Percentiles rank a stretch among this genome's conserved stretches.
Evolutionary conservation across 768 basidiomycete genomes (phyloP).

Genomic region (Ramaria sp.): DNA sequence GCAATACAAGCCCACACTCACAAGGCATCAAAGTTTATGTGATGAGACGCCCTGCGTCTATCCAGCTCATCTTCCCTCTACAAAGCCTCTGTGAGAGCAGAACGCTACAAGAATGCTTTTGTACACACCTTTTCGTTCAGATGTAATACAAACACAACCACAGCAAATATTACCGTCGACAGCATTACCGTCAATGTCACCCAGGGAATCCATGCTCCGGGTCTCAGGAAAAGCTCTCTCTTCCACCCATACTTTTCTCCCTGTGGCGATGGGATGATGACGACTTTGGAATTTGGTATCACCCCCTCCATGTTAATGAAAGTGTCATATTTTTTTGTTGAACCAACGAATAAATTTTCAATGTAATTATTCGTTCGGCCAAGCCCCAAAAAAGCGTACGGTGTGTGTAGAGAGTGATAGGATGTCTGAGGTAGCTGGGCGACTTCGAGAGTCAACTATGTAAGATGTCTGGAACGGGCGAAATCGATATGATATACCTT

Average conservation of each 20-base stretch:
- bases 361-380: conserved; percentile 99
- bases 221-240: conserved; percentile 80
- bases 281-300: conserved; percentile 93
- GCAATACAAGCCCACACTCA: conserved; percentile 24
- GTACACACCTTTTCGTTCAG: conserved; percentile 79
- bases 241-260: conserved; percentile 52
- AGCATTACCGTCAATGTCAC: conserved; percentile 82
- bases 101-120: not conserved
- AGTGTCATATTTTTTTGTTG: conserved; percentile 58
- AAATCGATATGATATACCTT: conserved; percentile 38
- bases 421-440: conserved; percentile 89
- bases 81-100: conserved; percentile 9
- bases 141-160: conserved; percentile 81
- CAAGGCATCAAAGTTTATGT: conserved; percentile 95
- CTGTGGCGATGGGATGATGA: conserved; percentile 73
- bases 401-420: conserved; percentile 82
- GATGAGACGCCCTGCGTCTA: conserved; percentile 76
- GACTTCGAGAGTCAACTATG: conserved; percentile 36
- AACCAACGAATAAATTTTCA: conserved; percentile 95
- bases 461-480: not conserved
- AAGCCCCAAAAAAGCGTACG: conserved; percentile 93
- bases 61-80: conserved; percentile 94
- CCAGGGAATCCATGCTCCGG: conserved; percentile 97
- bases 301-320: conserved; percentile 93
- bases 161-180: conserved; percentile 60